These are phyloP conservation scores for Parathielavia appendiculata DNA, from an alignment of 495 filamentous ascomycete genomes.

Conservation along the genomic window DNA sequence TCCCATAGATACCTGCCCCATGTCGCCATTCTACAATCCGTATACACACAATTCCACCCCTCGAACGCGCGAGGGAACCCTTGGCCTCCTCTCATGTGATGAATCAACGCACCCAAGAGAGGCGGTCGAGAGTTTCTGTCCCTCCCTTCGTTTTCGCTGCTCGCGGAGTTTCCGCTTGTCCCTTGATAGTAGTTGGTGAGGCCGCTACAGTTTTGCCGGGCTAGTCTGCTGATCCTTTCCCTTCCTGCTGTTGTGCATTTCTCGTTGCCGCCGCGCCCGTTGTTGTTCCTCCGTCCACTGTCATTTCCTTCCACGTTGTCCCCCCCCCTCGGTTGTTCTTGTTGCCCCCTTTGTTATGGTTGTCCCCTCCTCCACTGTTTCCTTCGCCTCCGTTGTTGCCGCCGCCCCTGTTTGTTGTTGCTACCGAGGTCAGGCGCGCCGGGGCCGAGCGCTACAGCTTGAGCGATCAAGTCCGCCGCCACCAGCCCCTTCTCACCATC, in stretches of 20 bases:
- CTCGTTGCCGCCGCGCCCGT: conserved; percentile 4
- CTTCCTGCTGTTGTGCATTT: conserved; percentile 18
- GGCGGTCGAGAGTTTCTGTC: conserved; percentile 16
- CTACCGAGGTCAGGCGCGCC: conserved; percentile 14
- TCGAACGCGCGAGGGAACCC: no score
- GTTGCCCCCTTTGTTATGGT: not conserved
- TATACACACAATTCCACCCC: not conserved
- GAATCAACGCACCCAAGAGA: conserved; percentile 13
- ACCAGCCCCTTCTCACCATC: conserved; percentile 20
- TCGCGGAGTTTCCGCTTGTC: not conserved
- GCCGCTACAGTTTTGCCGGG: not conserved
- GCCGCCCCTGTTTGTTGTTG: not conserved
- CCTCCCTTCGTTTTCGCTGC: conserved; percentile 11
- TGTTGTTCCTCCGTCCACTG: not conserved
- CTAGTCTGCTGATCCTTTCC: not conserved
- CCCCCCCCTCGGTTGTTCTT: no score
- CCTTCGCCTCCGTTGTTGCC: not conserved
- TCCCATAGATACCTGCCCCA: no score
- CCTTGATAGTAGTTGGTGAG: not conserved
- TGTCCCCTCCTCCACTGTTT: not conserved
- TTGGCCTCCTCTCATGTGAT: conserved; percentile 13
- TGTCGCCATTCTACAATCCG: not conserved
- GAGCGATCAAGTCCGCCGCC: conserved; percentile 9
- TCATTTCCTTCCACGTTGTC: conserved; percentile 2
- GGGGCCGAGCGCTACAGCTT: conserved; percentile 21